phyloP scores from a whole-genome alignment of 768 basidiomycete genomes.

The Solioccasus polychromus region DNA sequence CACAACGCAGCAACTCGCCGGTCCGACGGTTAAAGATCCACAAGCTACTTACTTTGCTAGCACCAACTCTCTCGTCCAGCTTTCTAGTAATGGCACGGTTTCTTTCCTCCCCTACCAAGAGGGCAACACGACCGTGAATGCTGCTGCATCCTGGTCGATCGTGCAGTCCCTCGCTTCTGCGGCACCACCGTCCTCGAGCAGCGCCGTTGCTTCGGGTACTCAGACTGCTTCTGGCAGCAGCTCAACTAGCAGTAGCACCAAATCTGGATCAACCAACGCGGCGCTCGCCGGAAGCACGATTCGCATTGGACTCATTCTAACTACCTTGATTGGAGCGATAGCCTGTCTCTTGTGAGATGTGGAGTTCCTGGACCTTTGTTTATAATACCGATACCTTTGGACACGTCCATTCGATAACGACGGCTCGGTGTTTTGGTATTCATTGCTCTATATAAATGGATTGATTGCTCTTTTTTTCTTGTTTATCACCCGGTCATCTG shows the following conservation, averaged over 20 bases:
- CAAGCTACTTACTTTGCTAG: constrained; percentile 63
- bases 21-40: constrained; percentile 59
- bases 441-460: constrained; percentile 7
- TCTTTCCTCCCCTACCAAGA: constrained; percentile 58
- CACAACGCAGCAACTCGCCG: constrained; percentile 57
- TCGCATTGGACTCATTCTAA: constrained; percentile 14
- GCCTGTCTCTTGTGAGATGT: constrained; percentile 13
- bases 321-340: constrained; percentile 14
- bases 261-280: constrained; percentile 13
- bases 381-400: constrained; percentile 8
- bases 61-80: constrained; percentile 60
- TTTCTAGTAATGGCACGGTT: constrained; percentile 57
- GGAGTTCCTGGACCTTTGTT: background rate
- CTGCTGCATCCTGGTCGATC: constrained; percentile 46
- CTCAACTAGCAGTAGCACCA: constrained; percentile 13
- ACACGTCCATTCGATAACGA: background rate
- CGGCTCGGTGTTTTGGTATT: no score
- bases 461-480: background rate
- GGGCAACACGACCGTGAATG: constrained; percentile 41
- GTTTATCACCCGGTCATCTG: no score
- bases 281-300: constrained; percentile 11
- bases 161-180: constrained; percentile 45
- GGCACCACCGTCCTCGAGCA: constrained; percentile 34
- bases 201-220: constrained; percentile 19
- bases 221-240: constrained; percentile 11